Base-by-base conservation (phyloP, 371 early-diverging fungal genomes). In the Umbelopsis sp. region DNA sequence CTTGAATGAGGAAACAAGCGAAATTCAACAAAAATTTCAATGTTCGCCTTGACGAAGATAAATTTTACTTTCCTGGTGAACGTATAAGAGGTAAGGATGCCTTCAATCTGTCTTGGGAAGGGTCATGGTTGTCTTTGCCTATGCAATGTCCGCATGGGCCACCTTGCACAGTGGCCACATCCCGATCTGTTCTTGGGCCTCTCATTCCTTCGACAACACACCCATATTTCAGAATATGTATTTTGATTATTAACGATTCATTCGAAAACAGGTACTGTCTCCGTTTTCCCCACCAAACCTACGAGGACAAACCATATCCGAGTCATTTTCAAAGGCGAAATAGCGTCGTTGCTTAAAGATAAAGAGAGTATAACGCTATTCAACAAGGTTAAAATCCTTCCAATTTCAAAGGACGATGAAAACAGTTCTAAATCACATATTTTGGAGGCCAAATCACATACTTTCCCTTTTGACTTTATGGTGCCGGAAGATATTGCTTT, bases 41-140 rank as follows among this genome's bases (percentile, higher is more conserved):
- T 67, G 76, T 83, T 75, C 74, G 66, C 37, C 72, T 83, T 24
- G 73, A 76, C 63, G 80, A 80, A 63, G 84, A 84, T 66, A 81
- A 80, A 67, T 84, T 77, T 65, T 84, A 81, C 68, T 84, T 84
- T 70, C 81, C 81, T 63, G 77, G 80, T 16, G 80, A 84, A 50
- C 70, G 73, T 5, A 78, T 84, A 16, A 76, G 78, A 79, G 84
- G 84, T 81, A 75, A 44, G 38, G 29, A 29, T 44, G 41, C 41
- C 12, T 41, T 41, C 7, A 41, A 41, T 41, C 41, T 41, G 12
- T 41, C 41, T 41, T 41, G 7, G 4, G 12, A 41, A 41, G 12
- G 1, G 41, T 41, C 41, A 6, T 3, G 29, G 0, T 32, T 38
- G 16, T 65, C 35, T 18, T 25, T 37, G 41, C 24, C 63, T 18